These are phyloP conservation scores for Agaricus blazei DNA, from an alignment of 768 basidiomycete genomes.

Conservation along the genomic window DNA sequence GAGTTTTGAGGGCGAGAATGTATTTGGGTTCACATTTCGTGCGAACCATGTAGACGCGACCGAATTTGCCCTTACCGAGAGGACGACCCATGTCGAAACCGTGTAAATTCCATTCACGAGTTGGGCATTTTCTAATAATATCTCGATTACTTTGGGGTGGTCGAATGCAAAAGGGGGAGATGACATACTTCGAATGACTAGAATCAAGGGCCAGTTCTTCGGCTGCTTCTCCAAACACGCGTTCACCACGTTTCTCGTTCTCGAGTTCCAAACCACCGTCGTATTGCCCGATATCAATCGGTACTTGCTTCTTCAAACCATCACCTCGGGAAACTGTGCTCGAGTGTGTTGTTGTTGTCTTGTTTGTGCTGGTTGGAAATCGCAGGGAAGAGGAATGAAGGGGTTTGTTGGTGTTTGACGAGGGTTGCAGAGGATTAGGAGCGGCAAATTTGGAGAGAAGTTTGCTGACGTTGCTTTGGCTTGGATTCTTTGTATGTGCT, in stretches of 20 bases:
- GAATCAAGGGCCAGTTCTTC: slow-evolving; percentile 83
- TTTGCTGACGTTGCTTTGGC: slow-evolving; percentile 61
- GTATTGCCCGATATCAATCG: slow-evolving; percentile 82
- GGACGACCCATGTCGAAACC: slow-evolving; percentile 94
- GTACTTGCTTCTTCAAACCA: slow-evolving; percentile 22
- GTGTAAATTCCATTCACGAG: slow-evolving; percentile 79
- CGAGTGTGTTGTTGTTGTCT: slow-evolving; percentile 11
- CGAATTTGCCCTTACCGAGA: slow-evolving; percentile 98
- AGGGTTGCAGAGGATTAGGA: slow-evolving; percentile 45
- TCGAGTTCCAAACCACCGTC: slow-evolving; percentile 97
- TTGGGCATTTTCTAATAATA: slow-evolving; percentile 52
- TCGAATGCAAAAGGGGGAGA: not conserved
- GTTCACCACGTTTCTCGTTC: slow-evolving; percentile 72
- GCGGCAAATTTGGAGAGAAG: slow-evolving; percentile 71
- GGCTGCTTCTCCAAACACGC: slow-evolving; percentile 72
- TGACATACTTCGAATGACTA: slow-evolving; percentile 56
- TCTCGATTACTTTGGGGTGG: not conserved
- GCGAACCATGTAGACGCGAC: slow-evolving; percentile 96
- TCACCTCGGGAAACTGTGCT: slow-evolving; percentile 12
- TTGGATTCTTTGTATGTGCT: slow-evolving; percentile 47
- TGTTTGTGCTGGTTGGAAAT: slow-evolving; percentile 23
- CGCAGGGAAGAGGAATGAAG: slow-evolving; percentile 39
- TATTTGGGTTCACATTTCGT: slow-evolving; percentile 85
- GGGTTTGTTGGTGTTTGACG: slow-evolving; percentile 21
- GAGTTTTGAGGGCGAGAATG: slow-evolving; percentile 94